These are phyloP conservation scores for Diaporthe ilicicola DNA, from an alignment of 2,329 filamentous ascomycete genomes.

Conservation along the genomic window DNA sequence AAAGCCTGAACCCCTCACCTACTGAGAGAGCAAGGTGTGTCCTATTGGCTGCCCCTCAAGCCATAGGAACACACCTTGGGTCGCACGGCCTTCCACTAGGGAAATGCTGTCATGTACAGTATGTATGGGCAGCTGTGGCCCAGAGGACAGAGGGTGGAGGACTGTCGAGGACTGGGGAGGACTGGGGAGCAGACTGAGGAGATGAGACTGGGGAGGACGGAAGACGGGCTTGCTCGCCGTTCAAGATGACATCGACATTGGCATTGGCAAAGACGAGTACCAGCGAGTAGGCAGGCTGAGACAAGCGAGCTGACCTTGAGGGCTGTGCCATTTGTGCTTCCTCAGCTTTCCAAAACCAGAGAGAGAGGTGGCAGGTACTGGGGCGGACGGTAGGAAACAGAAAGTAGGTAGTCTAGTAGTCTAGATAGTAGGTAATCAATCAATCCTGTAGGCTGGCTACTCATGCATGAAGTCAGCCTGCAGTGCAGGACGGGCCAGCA, in stretches of 20 bases:
- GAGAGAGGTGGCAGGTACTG: too few species aligned
- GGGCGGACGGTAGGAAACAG: too few species aligned
- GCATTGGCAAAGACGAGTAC: too few species aligned
- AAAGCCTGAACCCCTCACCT: slow-evolving; percentile 20
- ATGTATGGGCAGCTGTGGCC: slow-evolving; percentile 8
- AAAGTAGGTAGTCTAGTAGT: neutral
- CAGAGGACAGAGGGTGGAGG: neutral
- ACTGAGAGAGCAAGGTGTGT: neutral
- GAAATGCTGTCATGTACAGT: neutral
- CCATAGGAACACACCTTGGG: slow-evolving; percentile 8
- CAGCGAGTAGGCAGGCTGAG: too few species aligned
- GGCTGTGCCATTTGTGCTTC: too few species aligned
- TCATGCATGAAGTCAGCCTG: slow-evolving; percentile 20
- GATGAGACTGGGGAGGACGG: neutral
- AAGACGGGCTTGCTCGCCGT: too few species aligned
- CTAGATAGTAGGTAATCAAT: slow-evolving; percentile 2
- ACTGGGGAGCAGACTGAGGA: too few species aligned
- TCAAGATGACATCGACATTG: too few species aligned
- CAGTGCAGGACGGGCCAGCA: slow-evolving; percentile 11
- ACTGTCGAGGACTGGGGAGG: neutral
- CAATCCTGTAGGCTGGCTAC: neutral
- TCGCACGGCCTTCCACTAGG: slow-evolving; percentile 18
- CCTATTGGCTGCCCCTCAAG: slow-evolving; percentile 11
- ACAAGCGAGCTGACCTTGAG: too few species aligned
- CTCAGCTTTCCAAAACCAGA: too few species aligned